These are phyloP conservation scores for Pseudocercospora fuligena DNA, from an alignment of 2,329 filamentous ascomycete species.

Conservation along the genomic window DNA sequence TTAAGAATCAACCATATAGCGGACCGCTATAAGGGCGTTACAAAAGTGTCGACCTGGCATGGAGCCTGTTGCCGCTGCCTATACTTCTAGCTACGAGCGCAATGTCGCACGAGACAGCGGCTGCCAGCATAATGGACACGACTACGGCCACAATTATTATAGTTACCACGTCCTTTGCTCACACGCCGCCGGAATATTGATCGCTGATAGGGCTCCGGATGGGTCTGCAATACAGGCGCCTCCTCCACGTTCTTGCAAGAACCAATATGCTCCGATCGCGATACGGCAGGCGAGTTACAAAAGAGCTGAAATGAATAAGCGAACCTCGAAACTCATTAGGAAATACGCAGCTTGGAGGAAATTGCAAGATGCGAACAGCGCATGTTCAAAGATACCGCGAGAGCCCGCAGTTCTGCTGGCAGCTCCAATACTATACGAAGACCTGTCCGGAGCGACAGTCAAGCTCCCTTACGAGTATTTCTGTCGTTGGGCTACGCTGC, in stretches of 20 bases:
- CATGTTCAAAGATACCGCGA: neutral
- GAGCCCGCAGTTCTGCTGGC: neutral
- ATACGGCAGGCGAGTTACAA: neutral
- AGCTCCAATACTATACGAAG: neutral
- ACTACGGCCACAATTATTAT: neutral
- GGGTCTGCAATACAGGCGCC: neutral
- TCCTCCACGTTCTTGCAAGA: neutral
- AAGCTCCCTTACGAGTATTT: conserved; percentile 1
- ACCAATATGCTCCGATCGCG: neutral
- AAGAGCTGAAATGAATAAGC: neutral
- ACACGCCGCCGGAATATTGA: too few relatives aligned
- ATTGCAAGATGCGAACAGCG: neutral
- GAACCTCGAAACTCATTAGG: neutral
- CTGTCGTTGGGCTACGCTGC: neutral
- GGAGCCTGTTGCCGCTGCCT: neutral
- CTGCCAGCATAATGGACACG: neutral
- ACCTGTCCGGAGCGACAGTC: neutral
- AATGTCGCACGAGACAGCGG: neutral
- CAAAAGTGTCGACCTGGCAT: too few relatives aligned
- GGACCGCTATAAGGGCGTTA: too few relatives aligned
- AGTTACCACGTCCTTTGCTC: neutral
- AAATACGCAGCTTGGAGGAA: neutral
- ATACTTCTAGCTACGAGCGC: neutral
- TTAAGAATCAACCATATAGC: too few relatives aligned
- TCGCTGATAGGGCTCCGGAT: neutral